These are phyloP conservation scores for Sporopachydermia quercuum DNA, from an alignment of 805 yeast species.

Conservation along the genomic window DNA sequence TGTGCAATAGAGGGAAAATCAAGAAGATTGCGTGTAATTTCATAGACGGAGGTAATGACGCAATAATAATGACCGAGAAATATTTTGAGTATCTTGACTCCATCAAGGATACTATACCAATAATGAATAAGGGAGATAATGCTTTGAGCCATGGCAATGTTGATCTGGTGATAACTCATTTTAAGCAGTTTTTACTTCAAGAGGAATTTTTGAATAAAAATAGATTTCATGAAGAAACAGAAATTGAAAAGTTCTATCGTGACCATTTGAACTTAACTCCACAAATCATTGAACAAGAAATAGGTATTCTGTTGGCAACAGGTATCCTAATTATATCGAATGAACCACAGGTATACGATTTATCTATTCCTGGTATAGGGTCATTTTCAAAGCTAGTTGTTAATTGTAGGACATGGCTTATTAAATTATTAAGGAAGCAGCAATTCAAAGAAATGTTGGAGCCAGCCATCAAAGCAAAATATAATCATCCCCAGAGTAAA, in stretches of 20 bases:
- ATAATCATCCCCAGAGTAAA: conserved; percentile 12
- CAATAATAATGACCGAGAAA: conserved; percentile 14
- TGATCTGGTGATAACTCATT: not conserved
- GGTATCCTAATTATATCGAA: conserved; percentile 22
- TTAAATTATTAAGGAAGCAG: conserved; percentile 15
- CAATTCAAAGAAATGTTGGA: conserved; percentile 24
- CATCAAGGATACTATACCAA: conserved; percentile 2
- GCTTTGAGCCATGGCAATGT: not conserved
- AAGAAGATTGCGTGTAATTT: conserved; percentile 16
- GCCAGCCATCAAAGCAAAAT: conserved; percentile 15
- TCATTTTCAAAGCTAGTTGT: conserved; percentile 18
- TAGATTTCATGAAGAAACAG: conserved; percentile 5
- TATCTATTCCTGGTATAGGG: conserved; percentile 23
- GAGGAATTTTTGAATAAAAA: not conserved
- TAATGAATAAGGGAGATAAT: no score
- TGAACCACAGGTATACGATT: conserved; percentile 16
- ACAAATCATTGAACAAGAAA: conserved; percentile 2
- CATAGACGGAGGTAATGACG: conserved; percentile 15
- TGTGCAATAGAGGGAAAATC: conserved; percentile 12
- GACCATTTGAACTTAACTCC: no score
- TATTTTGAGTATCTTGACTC: conserved; percentile 8
- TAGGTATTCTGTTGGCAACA: conserved; percentile 11
- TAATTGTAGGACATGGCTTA: conserved; percentile 20
- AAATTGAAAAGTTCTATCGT: conserved; percentile 4
- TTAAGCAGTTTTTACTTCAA: not conserved